Evolutionary conservation across 2,329 filamentous ascomycete species (phyloP), one percentile per base, ranked within the genome.

Genomic region (Peltaster fructicola): DNA sequence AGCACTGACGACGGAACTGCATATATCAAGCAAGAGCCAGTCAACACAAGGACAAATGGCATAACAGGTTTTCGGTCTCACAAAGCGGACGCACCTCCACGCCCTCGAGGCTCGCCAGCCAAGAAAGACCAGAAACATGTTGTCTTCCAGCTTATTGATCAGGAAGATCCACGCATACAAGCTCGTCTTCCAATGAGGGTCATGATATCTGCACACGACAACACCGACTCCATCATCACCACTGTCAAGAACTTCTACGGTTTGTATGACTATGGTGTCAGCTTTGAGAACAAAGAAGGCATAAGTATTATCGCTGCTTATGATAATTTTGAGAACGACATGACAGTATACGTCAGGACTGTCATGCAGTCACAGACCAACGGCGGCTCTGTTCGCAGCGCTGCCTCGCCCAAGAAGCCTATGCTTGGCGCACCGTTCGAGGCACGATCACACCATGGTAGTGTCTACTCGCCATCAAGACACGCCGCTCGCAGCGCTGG

Each of bases 221-320:
- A 80, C 25, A 95, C 85, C 12, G 85, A 95, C 48, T 93, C 84
- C 17, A 98, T 98, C 56, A 80, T 95, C 36, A 88, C 82, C 8
- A 95, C 88, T 2, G 85, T 95, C 46, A 95, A 92, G 65, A 95
- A 93, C 61, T 95, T 95, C 58, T 95, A 92, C 49, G 88, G 88
- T 32, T 66, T 98, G 38, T 93, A 93, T 51, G 79, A 85, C 37
- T 73, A 54, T 23, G 84, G 88, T 37, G 76, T 98, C 45, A 91
- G 81, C 56, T 95, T 98, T 45, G 85, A 95, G 55, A 85, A 95
- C 51, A 70, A 79, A 36, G 62, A 76, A 42, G 81, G 80, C 43
- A 85, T 78, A 44, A 91, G 78, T 32, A 69, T 98, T 45, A 95
- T 98, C 52, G 82, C 85, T 35, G 72, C 81, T 32, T 93, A 92